A percentile compares a stretch with the other conserved stretches of the same genome.
Evolutionary conservation across 2,329 filamentous ascomycete genomes (phyloP).

Genomic region (Alternaria arbusti): DNA sequence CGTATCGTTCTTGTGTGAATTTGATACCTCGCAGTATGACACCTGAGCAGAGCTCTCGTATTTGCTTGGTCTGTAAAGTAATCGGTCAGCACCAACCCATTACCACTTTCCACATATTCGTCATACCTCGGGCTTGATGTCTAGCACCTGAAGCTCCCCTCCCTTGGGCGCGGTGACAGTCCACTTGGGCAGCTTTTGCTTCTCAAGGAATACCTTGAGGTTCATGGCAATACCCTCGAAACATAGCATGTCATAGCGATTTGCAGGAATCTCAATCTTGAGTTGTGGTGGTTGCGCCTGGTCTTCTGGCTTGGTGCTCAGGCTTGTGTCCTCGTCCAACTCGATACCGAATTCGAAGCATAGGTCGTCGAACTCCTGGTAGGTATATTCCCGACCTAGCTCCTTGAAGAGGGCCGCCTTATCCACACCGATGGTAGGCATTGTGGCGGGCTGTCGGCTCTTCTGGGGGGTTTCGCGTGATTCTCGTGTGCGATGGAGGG

Average conservation of each 20-base stretch:
- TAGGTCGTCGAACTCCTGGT: slow-evolving; percentile 92
- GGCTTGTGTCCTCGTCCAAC: slow-evolving; percentile 79
- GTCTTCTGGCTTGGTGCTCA: slow-evolving; percentile 42
- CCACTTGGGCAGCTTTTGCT: slow-evolving; percentile 78
- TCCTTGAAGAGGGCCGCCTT: slow-evolving; percentile 95
- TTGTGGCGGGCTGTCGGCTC: slow-evolving; percentile 54
- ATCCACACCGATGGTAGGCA: slow-evolving; percentile 97
- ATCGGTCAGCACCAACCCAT: neutral
- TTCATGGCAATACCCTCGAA: slow-evolving; percentile 96
- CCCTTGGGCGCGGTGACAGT: slow-evolving; percentile 72
- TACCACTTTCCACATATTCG: neutral
- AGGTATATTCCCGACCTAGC: slow-evolving; percentile 88
- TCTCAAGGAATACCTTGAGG: slow-evolving; percentile 91
- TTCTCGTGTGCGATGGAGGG: slow-evolving; percentile 33
- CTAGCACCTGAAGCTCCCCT: slow-evolving; percentile 80
- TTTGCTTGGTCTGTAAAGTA: slow-evolving; percentile 67
- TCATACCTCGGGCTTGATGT: slow-evolving; percentile 70
- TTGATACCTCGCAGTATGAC: slow-evolving; percentile 89
- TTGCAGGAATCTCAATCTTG: slow-evolving; percentile 97
- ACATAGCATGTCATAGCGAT: slow-evolving; percentile 93
- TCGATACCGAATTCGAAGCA: slow-evolving; percentile 99
- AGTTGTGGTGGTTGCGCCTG: slow-evolving; percentile 85
- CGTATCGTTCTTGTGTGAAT: slow-evolving; percentile 89
- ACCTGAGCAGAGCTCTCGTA: slow-evolving; percentile 87
- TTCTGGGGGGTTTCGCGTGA: slow-evolving; percentile 9